A percentile compares a stretch with the other conserved stretches of the same genome.
phyloP scores from a whole-genome alignment of 768 basidiomycete species.

The Pseudohyphozyma bogoriensis region DNA sequence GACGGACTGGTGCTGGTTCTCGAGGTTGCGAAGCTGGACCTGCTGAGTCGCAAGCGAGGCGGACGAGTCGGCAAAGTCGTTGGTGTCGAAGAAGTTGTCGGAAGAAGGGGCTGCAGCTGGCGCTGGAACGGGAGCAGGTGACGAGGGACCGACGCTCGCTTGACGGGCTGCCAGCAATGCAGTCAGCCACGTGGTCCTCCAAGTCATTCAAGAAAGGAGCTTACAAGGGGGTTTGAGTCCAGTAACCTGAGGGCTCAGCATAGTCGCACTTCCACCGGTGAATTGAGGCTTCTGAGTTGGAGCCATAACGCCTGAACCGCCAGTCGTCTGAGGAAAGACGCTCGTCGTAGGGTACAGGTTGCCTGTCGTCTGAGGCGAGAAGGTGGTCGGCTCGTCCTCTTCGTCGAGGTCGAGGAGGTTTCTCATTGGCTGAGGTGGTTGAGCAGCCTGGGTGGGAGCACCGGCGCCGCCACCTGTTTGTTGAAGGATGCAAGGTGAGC shows the following conservation, averaged over 20 bases:
- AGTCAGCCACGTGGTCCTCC: slow-evolving; percentile 1
- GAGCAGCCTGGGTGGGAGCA: neutral
- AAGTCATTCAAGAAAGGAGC: neutral
- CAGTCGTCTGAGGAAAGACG: slow-evolving; percentile 18
- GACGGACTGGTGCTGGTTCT: slow-evolving; percentile 75
- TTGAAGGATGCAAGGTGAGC: too few species aligned
- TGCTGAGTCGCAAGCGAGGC: slow-evolving; percentile 41
- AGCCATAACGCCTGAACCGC: slow-evolving; percentile 16
- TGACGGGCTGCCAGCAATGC: slow-evolving; percentile 6
- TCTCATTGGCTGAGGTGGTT: too few species aligned
- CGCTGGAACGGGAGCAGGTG: neutral
- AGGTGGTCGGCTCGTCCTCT: slow-evolving; percentile 41
- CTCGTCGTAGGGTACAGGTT: slow-evolving; percentile 2
- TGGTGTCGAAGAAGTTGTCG: slow-evolving; percentile 27
- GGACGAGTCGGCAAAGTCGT: slow-evolving; percentile 19
- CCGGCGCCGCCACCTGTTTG: neutral
- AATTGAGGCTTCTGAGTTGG: slow-evolving; percentile 4
- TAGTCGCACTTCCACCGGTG: neutral
- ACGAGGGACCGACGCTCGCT: too few species aligned
- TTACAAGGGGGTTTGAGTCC: neutral
- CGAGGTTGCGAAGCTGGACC: slow-evolving; percentile 75
- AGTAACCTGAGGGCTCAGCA: slow-evolving; percentile 1
- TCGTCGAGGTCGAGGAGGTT: slow-evolving; percentile 49
- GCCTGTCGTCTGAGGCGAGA: slow-evolving; percentile 20
- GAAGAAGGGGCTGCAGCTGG: neutral